Evolutionary conservation across 2,329 filamentous ascomycete genomes (phyloP), one percentile per base, ranked within the genome.

Genomic region (Colletotrichum orbiculare): DNA sequence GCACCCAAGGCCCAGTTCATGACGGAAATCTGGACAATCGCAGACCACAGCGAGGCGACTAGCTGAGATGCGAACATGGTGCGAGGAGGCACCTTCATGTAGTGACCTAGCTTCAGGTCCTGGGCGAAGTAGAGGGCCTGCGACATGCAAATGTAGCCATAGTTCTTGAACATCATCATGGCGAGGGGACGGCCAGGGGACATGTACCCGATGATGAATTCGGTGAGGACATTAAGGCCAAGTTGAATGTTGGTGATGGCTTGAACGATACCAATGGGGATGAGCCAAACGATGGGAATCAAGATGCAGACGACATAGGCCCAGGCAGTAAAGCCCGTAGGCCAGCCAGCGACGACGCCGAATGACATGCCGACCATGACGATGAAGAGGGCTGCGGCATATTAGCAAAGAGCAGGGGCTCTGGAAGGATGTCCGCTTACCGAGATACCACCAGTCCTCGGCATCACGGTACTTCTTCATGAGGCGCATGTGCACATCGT

Each of bases 81-180:
- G n/a, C 86, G 83, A 8, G 87, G 87, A 2, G 87, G 87, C 2
- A 85, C 82, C 75, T 85, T 85, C 86, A 90, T 90, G 78, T 91
- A 91, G 73, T 91, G 89, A 17, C 86, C 89, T 2, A 90, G 81
- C 74, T 90, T 91, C 70, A 91, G 81, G 69, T 91, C 89, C 73
- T 89, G 86, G 6, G 83, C 80, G 73, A 91, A 91, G 73, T 85
- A 88, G 54, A 90, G 79, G 0, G 86, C 89, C 73, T 91, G 87
- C 13, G 81, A 81, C 87, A 91, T 90, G 76, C 83, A 87, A 60
- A 91, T 85, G 73, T 90, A 91, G 54, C 89, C 88, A 71, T 90
- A 92, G 67, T 89, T 91, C 77, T 92, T 92, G 80, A 92, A 92
- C 78, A 92, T 84, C 89, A 93, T 93, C 84, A 92, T 89, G 52